phyloP scores from a whole-genome alignment of 495 filamentous ascomycete genomes.

The Echria macrotheca region DNA sequence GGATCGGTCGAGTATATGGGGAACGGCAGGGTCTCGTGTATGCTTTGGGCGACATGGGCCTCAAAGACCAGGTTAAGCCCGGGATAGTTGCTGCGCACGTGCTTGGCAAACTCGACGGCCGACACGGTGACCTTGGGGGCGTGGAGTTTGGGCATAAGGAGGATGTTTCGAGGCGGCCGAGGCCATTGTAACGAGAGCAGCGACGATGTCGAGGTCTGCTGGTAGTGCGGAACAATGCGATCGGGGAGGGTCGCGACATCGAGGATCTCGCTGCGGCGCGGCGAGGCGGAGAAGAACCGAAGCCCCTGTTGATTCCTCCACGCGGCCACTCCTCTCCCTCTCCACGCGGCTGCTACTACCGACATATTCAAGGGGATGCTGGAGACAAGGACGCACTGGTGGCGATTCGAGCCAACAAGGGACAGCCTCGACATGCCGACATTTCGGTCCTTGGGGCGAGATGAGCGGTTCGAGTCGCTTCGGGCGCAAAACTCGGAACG shows the following conservation, averaged over 20 bases:
- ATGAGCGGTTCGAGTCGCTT: slow-evolving; percentile 12
- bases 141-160: slow-evolving; percentile 82
- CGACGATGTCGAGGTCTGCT: slow-evolving; percentile 41
- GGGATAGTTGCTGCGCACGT: slow-evolving; percentile 75
- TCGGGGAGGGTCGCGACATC: slow-evolving; percentile 47
- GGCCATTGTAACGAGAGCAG: slow-evolving; percentile 87
- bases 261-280: slow-evolving; percentile 39
- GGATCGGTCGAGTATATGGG: slow-evolving; percentile 65
- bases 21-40: slow-evolving; percentile 69
- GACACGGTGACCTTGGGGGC: slow-evolving; percentile 64
- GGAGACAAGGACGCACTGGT: neutral
- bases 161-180: slow-evolving; percentile 76
- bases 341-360: neutral
- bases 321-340: neutral
- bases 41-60: slow-evolving; percentile 59
- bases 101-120: slow-evolving; percentile 73
- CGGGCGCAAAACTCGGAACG: neutral
- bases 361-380: neutral
- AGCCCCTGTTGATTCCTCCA: neutral
- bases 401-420: slow-evolving; percentile 18
- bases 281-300: slow-evolving; percentile 44
- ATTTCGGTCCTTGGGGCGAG: too few relatives aligned
- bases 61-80: slow-evolving; percentile 79
- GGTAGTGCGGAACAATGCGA: slow-evolving; percentile 48
- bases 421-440: slow-evolving; percentile 24